Evolutionary conservation across 2,329 filamentous ascomycete genomes (phyloP), one percentile per base, ranked within the genome.

Genomic region (Arthroderma uncinatum): DNA sequence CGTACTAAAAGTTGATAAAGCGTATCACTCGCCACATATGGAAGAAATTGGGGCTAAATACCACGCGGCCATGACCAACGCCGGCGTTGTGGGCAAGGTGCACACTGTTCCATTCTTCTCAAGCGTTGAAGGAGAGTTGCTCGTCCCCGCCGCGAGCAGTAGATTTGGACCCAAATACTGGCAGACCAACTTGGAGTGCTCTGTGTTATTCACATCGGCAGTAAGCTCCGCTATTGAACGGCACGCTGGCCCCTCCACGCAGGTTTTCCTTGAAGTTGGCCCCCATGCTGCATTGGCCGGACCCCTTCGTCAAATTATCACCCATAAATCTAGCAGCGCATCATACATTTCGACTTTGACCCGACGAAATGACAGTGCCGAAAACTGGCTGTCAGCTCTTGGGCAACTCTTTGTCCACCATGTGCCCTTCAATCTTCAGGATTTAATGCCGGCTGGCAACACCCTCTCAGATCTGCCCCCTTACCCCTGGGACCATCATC

Each of bases 11-110:
- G 62, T 63, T 6, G 56, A 60, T 2, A 61, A 42, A 6, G 65
- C 65, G 0, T 67, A 67, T 57, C 65, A 67, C 56, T 67, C 65
- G 2, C 56, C 39, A 19, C 62, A 65, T 48, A 65, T 67, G 64
- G 25, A 55, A 9, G 23, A 40, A 2, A 52, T 63, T 9, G 60
- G 59, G 7, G 55, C 58, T 4, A 36, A 59, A 10, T 65, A 64
- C 42, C 44, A 55, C 48, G 8, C 7, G 14, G 14, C 36, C 19
- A 19, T 55, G 36, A 21, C 16, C 10, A 4, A 39, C n/a, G 40
- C 56, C 16, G 53, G 53, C 25, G 25, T 59, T 6, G 23, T 47
- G 9, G 42, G 33, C 9, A 30, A 12, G 33, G 40, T 36, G 21
- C n/a, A 25, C 6, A 7, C 16, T 10, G 16, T 44, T 4, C 63